Evolutionary conservation across 176 grass and related monocot genomes (phyloP), one percentile per base, ranked within the genome.

Genomic region (Aegilops longissima): DNA sequence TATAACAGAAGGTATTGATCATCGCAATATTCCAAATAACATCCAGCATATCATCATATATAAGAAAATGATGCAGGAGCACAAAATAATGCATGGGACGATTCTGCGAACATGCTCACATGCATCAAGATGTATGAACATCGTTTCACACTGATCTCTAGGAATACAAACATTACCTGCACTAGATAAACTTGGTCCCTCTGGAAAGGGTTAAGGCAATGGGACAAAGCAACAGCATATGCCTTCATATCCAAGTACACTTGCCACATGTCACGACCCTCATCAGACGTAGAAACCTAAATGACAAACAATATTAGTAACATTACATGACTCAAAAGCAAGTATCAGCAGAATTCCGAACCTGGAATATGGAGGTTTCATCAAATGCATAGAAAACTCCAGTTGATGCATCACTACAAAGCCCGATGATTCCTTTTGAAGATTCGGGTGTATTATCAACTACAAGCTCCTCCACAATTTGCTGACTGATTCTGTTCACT

Each of bases 351-450:
- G 24, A 76, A 68, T 83, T 10, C 38, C 77, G 71, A 80, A 96
- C 96, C 96, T 96, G 93, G 84, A 98, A 96, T 91, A 98, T 95
- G 88, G 96, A 98, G 84, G 84, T 91, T 69, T 98, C 96, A 35
- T 98, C 92, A 74, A 92, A 98, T 65, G 94, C 96, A 90, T 94
- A 98, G 70, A 98, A 94, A 66, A 98, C 63, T 88, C 92, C 87
- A 64, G 96, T 90, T 69, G 93, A 94, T 71, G 96, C 82, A 90
- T 98, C 96, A 56, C 96, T 92, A 85, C 96, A 98, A 62, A 98
- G 88, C 63, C 90, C 96, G 82, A 98, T 92, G 16, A 93, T 96
- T 84, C 86, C 92, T 91, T 93, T 98, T 67, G 96, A 93, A 66
- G 82, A 88, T 85, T 98, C 92, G 73, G 82, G 56, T 65, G 80